Evolutionary conservation across 805 yeast species (phyloP).

Genomic region (Huiozyma naganishii): DNA sequence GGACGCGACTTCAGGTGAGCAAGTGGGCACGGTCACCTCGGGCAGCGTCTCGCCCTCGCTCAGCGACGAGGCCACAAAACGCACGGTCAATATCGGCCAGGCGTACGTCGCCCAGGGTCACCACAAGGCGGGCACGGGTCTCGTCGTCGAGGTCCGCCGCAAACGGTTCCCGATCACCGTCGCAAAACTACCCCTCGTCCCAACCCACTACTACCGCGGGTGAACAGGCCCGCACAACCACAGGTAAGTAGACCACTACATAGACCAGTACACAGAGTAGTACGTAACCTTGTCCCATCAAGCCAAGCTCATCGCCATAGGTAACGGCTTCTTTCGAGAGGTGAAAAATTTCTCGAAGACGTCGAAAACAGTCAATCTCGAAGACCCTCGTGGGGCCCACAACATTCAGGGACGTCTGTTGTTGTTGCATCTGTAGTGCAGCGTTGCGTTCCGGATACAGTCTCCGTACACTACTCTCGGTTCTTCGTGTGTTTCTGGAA

Average conservation of each 20-base stretch:
- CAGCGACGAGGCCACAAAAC: constrained; percentile 31
- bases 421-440: too few species aligned
- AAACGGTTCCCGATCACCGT: constrained; percentile 66
- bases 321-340: background rate
- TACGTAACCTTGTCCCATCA: background rate
- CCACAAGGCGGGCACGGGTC: constrained; percentile 63
- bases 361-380: too few species aligned
- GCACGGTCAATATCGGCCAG: constrained; percentile 69
- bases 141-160: constrained; percentile 73
- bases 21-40: constrained; percentile 42
- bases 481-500: too few species aligned
- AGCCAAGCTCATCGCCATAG: too few species aligned
- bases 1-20: constrained; percentile 43
- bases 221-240: background rate
- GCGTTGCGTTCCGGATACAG: too few species aligned
- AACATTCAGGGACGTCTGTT: too few species aligned
- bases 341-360: background rate
- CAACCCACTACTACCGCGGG: constrained; percentile 47
- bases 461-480: too few species aligned
- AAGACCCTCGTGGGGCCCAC: too few species aligned
- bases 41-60: constrained; percentile 60
- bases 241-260: background rate
- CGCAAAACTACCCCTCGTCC: constrained; percentile 78
- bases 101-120: constrained; percentile 67
- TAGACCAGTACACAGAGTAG: background rate